These are phyloP conservation scores for Lathyrus tuberosus DNA, from an alignment of 306 rosid genomes.

Conservation along the genomic window DNA sequence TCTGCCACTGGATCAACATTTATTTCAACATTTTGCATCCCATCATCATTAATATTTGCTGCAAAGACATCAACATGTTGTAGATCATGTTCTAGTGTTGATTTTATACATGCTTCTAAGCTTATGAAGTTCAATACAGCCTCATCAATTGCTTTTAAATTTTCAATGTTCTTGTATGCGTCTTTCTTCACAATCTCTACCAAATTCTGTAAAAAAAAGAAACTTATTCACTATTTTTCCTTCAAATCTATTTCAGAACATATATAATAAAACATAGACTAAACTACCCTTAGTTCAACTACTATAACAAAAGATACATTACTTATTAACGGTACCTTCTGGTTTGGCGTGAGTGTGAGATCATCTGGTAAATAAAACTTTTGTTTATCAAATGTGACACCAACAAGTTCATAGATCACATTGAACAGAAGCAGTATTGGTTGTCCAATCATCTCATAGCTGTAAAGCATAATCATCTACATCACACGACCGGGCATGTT, in stretches of 20 bases:
- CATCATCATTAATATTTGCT: neutral
- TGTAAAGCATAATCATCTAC: slow-evolving; percentile 44
- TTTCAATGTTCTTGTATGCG: slow-evolving; percentile 44
- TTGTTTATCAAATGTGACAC: slow-evolving; percentile 43
- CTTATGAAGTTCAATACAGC: slow-evolving; percentile 26
- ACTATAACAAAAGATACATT: too few relatives aligned
- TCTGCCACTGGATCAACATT: slow-evolving; percentile 20
- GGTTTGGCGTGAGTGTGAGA: slow-evolving; percentile 10
- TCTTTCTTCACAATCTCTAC: slow-evolving; percentile 47
- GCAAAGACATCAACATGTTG: slow-evolving; percentile 26
- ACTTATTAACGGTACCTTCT: too few relatives aligned
- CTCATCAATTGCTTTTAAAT: slow-evolving; percentile 36
- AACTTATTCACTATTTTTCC: slow-evolving; percentile 16
- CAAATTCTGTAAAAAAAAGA: slow-evolving; percentile 42
- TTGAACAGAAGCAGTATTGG: slow-evolving; percentile 45
- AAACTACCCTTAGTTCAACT: too few relatives aligned
- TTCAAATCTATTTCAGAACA: neutral
- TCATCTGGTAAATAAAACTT: slow-evolving; percentile 34
- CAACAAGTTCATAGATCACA: slow-evolving; percentile 54
- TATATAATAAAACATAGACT: too few relatives aligned
- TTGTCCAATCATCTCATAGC: slow-evolving; percentile 31
- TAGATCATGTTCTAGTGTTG: slow-evolving; percentile 39
- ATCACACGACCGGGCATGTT: slow-evolving; percentile 56
- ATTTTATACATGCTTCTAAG: slow-evolving; percentile 30
- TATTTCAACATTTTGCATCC: too few relatives aligned